phyloP scores from a whole-genome alignment of 1,139 yeast species.

The Yamadazyma diospyri region DNA sequence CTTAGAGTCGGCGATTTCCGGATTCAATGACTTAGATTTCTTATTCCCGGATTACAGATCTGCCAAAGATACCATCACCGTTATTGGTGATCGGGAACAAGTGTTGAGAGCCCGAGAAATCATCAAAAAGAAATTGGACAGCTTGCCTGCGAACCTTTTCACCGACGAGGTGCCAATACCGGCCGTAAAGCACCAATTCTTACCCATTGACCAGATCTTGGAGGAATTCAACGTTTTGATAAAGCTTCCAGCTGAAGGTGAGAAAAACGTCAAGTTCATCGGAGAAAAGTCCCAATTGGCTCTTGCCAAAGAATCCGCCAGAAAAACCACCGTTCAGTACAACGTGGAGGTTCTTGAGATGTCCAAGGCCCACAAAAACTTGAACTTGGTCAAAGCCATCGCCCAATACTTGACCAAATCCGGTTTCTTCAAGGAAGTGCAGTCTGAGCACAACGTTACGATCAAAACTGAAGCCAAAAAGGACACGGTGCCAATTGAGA shows the following conservation, averaged over 20 bases:
- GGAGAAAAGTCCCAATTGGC: slow-evolving; percentile 58
- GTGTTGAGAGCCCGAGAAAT: slow-evolving; percentile 49
- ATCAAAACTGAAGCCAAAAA: slow-evolving; percentile 53
- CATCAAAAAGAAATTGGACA: slow-evolving; percentile 45
- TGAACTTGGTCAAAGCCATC: slow-evolving; percentile 70
- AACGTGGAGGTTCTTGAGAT: slow-evolving; percentile 71
- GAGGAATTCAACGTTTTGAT: slow-evolving; percentile 60
- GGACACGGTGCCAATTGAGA: slow-evolving; percentile 39
- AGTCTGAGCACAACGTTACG: slow-evolving; percentile 45
- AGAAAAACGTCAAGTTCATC: slow-evolving; percentile 54
- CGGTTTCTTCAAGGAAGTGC: slow-evolving; percentile 45
- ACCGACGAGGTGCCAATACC: slow-evolving; percentile 44
- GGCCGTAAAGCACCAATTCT: slow-evolving; percentile 40
- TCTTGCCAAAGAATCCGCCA: slow-evolving; percentile 58
- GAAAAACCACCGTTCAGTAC: slow-evolving; percentile 48
- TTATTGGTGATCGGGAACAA: slow-evolving; percentile 64
- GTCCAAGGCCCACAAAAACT: slow-evolving; percentile 81
- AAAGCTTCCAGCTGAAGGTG: slow-evolving; percentile 48
- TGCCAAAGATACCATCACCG: slow-evolving; percentile 25
- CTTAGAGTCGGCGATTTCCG: slow-evolving; percentile 21
- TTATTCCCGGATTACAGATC: slow-evolving; percentile 32
- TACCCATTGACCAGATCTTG: slow-evolving; percentile 45
- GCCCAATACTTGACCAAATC: slow-evolving; percentile 61
- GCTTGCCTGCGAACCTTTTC: slow-evolving; percentile 36
- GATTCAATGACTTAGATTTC: slow-evolving; percentile 27